Evolutionary conservation across 768 basidiomycete species (phyloP), one percentile per base, ranked within the genome.

Genomic region (Mycena vitilis): DNA sequence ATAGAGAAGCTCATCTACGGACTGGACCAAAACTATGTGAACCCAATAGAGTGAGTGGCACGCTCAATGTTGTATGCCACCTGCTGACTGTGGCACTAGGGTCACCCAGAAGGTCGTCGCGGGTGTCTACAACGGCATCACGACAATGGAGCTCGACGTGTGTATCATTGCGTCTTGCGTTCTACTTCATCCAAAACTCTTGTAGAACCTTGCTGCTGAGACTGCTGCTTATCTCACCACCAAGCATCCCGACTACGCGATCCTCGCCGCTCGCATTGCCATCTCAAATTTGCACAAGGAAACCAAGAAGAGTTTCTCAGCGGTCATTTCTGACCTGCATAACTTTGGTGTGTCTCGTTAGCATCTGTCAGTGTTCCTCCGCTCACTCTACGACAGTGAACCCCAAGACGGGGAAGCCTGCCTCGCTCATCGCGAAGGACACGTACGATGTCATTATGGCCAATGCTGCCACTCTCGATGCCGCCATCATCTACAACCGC

Each of bases 201-300:
- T 22, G 10, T 63, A 97, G 95, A 98, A 98, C 79, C 91, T 98
- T 47, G 96, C 96, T 0, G 92, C 96, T 9, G 96, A 99, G 83
- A 99, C 98, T 5, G 96, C 98, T 13, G 98, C 98, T 0, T 98
- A 92, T 78, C 89, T 99, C 70, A 99, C 98, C 7, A 99, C 98
- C 34, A 95, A 95, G 73, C 95, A 97, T 76, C 96, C 97, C 7
- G 98, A 99, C 78, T 99, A 99, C 75, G 98, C 98, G 36, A 91
- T 99, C 68, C 94, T 99, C 69, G 98, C 98, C 6, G 98, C 98
- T n/a, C 95, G 98, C 64, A 99, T 99, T 60, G 98, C 98, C 65
- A 95, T 99, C 74, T 98, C 97, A 55, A 99, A 99, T 78, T 83
- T 99, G 20, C 98, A 99, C 88, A 99, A 99, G 76, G 97, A 99